Conservation (phyloP, 1,284 basidiomycete species). For the Pholiota adiposa region DNA sequence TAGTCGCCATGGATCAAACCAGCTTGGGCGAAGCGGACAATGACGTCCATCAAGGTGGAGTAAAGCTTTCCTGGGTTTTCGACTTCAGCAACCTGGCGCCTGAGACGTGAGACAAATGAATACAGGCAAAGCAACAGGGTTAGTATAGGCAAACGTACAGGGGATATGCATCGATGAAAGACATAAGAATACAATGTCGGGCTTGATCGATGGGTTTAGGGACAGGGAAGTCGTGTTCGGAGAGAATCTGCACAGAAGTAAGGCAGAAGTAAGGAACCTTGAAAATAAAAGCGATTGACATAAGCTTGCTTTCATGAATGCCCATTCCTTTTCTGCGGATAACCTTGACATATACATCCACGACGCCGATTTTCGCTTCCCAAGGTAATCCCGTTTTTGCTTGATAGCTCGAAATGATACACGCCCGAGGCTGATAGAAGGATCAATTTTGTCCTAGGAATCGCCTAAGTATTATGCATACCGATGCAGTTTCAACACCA, state of each 20-base stretch:
- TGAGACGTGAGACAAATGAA: conserved; percentile 34
- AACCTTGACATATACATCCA: conserved; percentile 99
- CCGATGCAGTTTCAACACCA: conserved; percentile 94
- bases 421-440: conserved; percentile 78
- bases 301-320: conserved; percentile 93
- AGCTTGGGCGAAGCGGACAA: conserved; percentile 90
- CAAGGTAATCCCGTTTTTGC: conserved; percentile 95
- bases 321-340: conserved; percentile 96
- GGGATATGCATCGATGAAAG: conserved; percentile 94
- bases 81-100: conserved; percentile 87
- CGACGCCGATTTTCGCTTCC: conserved; percentile 93
- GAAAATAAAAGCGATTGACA: neutral
- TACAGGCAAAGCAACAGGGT: conserved; percentile 1
- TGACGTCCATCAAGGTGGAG: conserved; percentile 92
- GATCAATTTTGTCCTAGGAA: conserved; percentile 11
- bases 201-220: conserved; percentile 94
- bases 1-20: conserved; percentile 99
- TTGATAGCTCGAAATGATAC: conserved; percentile 98
- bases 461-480: conserved; percentile 33
- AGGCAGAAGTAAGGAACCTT: neutral
- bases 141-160: conserved; percentile 56
- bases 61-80: conserved; percentile 90
- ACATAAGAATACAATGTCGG: conserved; percentile 96
- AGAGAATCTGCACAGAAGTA: conserved; percentile 71
- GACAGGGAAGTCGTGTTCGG: conserved; percentile 93